These are phyloP conservation scores for Chalara sp. DNA, from an alignment of 2,329 filamentous ascomycete species.

Conservation along the genomic window DNA sequence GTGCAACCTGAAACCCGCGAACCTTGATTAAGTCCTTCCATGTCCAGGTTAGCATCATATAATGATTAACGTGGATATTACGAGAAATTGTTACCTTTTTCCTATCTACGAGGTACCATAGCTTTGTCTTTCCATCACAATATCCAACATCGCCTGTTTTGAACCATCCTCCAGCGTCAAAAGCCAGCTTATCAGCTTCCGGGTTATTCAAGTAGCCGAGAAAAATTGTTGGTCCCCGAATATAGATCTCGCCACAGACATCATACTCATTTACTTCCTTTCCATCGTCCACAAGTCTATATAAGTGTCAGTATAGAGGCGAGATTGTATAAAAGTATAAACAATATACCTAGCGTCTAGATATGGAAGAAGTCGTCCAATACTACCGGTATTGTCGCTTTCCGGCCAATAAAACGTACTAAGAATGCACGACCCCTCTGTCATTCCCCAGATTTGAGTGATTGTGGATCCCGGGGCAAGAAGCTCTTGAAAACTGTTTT, in stretches of 20 bases:
- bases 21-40: slow-evolving; percentile 51
- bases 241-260: slow-evolving; percentile 19
- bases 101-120: slow-evolving; percentile 64
- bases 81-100: too few species aligned
- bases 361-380: slow-evolving; percentile 5
- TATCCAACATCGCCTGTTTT: slow-evolving; percentile 38
- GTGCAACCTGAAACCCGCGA: slow-evolving; percentile 36
- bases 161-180: slow-evolving; percentile 29
- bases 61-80: too few species aligned
- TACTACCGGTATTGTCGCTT: slow-evolving; percentile 8
- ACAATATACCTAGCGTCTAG: slow-evolving; percentile 2
- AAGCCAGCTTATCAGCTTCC: slow-evolving; percentile 21
- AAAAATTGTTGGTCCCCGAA: slow-evolving; percentile 24
- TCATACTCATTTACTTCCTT: slow-evolving; percentile 9
- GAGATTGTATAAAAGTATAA: too few species aligned
- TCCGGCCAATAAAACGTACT: too few species aligned
- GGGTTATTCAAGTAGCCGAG: slow-evolving; percentile 31
- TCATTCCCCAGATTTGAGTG: too few species aligned
- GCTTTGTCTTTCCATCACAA: slow-evolving; percentile 32
- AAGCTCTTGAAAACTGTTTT: too few species aligned
- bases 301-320: neutral
- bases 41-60: too few species aligned
- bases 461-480: too few species aligned
- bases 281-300: slow-evolving; percentile 9
- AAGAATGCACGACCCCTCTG: too few species aligned